These are phyloP conservation scores for Penicillium atrosanguineum DNA, from an alignment of 495 filamentous ascomycete genomes.

Conservation along the genomic window DNA sequence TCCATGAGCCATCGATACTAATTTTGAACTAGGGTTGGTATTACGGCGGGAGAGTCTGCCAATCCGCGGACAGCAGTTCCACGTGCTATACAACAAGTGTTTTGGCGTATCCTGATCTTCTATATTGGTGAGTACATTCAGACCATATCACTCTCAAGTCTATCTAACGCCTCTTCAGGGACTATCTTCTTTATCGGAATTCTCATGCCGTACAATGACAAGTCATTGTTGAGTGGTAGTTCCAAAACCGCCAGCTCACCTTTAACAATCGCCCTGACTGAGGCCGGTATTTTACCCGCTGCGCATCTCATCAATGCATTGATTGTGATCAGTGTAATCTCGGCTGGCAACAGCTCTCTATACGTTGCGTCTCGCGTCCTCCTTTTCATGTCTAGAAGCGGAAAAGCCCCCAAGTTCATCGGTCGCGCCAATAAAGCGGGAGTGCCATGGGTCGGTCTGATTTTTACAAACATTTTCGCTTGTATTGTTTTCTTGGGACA, in stretches of 20 bases:
- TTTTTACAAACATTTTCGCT: slow-evolving; percentile 62
- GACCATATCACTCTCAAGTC: not conserved
- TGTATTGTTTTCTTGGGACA: slow-evolving; percentile 67
- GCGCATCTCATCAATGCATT: slow-evolving; percentile 70
- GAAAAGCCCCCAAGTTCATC: slow-evolving; percentile 64
- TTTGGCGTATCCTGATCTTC: slow-evolving; percentile 70
- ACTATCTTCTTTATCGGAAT: slow-evolving; percentile 69
- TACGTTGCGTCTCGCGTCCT: slow-evolving; percentile 67
- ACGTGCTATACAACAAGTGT: slow-evolving; percentile 65
- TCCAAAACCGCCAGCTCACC: slow-evolving; percentile 63
- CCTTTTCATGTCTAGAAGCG: slow-evolving; percentile 62
- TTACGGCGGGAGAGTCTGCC: slow-evolving; percentile 64
- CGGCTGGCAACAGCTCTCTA: slow-evolving; percentile 66
- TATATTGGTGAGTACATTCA: slow-evolving; percentile 55
- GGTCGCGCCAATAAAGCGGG: slow-evolving; percentile 61
- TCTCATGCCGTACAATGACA: slow-evolving; percentile 57
- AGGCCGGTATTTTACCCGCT: slow-evolving; percentile 65
- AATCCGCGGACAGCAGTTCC: slow-evolving; percentile 63
- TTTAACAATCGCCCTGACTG: slow-evolving; percentile 68
- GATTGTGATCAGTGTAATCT: slow-evolving; percentile 66
- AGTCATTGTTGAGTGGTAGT: slow-evolving; percentile 38
- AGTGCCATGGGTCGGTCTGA: slow-evolving; percentile 61
- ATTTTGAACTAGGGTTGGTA: slow-evolving; percentile 47
- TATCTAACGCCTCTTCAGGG: slow-evolving; percentile 11
- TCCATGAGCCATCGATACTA: not conserved